Base-by-base conservation (phyloP, 495 filamentous ascomycete species). In the Platismatia glauca region DNA sequence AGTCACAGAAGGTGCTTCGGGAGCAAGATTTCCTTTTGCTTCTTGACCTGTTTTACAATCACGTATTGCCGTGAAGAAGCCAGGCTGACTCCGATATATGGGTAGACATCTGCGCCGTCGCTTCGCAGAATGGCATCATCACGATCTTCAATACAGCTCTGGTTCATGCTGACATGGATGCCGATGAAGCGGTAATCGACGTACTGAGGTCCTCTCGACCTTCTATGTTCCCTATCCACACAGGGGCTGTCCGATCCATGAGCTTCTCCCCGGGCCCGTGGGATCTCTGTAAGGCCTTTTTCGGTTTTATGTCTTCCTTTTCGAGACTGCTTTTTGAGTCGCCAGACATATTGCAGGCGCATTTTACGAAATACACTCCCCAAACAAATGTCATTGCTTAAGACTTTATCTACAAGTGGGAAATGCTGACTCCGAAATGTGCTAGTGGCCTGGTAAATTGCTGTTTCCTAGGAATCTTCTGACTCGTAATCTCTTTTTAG, bases 211-310 rank as follows among this genome's bases (percentile, higher is more conserved):
- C 78, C 15, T 77, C 77, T 31, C 67, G 77, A 65, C 69, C 72
- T 13, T 65, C 71, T 57, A 55, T 44, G n/a, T 35, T 33, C 7
- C 27, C 37, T 16, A 38, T 33, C 39, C 52, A 84, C 52, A 80
- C 78, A 24, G 93, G 95, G 60, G 91, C 94, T 52, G 85, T 98
- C 58, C 84, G 94, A 58, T 89, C 90, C 60, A 93, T 98, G 85
- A 80, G 85, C 29, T 98, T 98, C 71, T 87, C 89, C 0, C 91
- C 94, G 4, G 89, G 88, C 24, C 90, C 92, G 13, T 89, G 86
- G 82, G 93, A 98, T 72, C 82, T 98, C 20, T 79, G n/a, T n/a
- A n/a, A n/a, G n/a, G n/a, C n/a, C n/a, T n/a, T n/a, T n/a, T n/a
- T n/a, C n/a, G n/a, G 3, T 5, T 52, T 31, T 9, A 24, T 52